Base-by-base conservation (phyloP, 2,329 filamentous ascomycete species). In the Aspergillus luchuensis region DNA sequence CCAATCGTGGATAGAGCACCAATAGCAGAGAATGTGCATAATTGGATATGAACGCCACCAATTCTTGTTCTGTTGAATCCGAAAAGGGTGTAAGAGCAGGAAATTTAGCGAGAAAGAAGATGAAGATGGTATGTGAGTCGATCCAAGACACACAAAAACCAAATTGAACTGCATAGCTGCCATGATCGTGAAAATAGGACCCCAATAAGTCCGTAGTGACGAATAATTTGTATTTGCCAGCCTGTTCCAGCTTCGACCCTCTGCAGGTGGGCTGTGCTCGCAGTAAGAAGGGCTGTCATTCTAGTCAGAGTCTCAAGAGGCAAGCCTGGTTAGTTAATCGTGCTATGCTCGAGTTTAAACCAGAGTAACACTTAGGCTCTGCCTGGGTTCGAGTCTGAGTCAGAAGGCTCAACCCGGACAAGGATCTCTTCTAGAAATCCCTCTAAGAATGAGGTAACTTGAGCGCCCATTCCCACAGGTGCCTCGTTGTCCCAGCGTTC, bases 401-500 rank as follows among this genome's bases (percentile, higher is more conserved):
- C 66, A 63, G 92, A 82, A 4, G 93, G 91, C 79, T 98, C 94
- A 13, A 98, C 91, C 58, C 95, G 81, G 38, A 97, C 92, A 21
- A 99, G 80, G 23, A 99, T 89, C 80, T 99, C 95, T 75, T 99
- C 95, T 36, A 99, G 80, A 64, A 98, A 86, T 0, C 93, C 94
- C 75, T 99, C 95, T 7, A 98, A 78, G 68, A 98, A 96, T 1
- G 91, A 91, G 48, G 88, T 88, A 2, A 97, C 92, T 25, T 94
- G 93, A 48, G 91, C 89, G 0, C 92, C 94, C 94, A 98, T 97
- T 1, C 92, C 92, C 10, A 98, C 92, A 5, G 92, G 91, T 67
- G 92, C 90, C 47, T 88, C 86, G 74, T 89, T 90, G 76, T 99
- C 95, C 77, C 89, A 91, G 64, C 90, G 85, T 75, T 99, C 94